These are phyloP conservation scores for Candida sakaeoensis DNA, from an alignment of 805 yeast genomes.

Conservation along the genomic window DNA sequence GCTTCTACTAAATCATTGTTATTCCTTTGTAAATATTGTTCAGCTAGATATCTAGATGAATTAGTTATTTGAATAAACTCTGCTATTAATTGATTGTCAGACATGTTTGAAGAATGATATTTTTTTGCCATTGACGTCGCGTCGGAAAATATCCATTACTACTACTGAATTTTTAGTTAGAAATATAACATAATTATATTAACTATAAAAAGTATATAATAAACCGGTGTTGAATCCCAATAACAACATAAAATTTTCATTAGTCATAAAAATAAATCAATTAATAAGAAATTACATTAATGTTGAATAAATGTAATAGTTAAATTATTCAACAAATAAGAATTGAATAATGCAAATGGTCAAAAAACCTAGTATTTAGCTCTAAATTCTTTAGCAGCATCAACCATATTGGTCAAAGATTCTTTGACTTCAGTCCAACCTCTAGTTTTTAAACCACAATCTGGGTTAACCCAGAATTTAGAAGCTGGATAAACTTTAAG, in stretches of 20 bases:
- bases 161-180: neutral
- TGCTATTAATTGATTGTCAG: slow-evolving; percentile 23
- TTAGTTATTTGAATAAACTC: slow-evolving; percentile 36
- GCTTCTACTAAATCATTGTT: slow-evolving; percentile 35
- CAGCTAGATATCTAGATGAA: slow-evolving; percentile 32
- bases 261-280: slow-evolving; percentile 6
- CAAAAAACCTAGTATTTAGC: slow-evolving; percentile 30
- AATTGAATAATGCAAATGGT: slow-evolving; percentile 37
- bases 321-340: slow-evolving; percentile 32
- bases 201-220: slow-evolving; percentile 2
- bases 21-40: slow-evolving; percentile 37
- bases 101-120: slow-evolving; percentile 10
- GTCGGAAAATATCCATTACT: neutral
- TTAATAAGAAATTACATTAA: slow-evolving; percentile 37
- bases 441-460: slow-evolving; percentile 99
- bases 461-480: slow-evolving; percentile 99
- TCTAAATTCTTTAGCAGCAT: slow-evolving; percentile 92
- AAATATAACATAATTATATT: neutral
- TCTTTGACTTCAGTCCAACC: slow-evolving; percentile 97
- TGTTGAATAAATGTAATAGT: slow-evolving; percentile 48
- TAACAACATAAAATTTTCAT: slow-evolving; percentile 4
- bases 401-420: slow-evolving; percentile 97
- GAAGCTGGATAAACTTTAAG: slow-evolving; percentile 96
- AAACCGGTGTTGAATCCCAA: slow-evolving; percentile 5
- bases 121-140: slow-evolving; percentile 4